Base-by-base conservation (phyloP, 495 filamentous ascomycete species). In the Hypomontagnella submonticulosa region DNA sequence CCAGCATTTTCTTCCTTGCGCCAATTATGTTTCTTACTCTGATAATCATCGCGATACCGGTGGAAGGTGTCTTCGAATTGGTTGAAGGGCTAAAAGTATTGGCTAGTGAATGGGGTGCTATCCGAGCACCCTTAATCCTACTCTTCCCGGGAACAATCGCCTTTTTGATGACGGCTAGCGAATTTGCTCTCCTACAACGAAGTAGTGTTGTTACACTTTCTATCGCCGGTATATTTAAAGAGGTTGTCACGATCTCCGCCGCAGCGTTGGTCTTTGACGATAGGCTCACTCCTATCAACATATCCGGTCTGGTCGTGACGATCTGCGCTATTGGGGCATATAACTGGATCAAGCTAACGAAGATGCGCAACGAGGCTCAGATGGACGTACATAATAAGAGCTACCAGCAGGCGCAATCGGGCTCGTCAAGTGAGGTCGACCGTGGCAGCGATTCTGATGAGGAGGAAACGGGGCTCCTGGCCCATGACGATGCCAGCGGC, bases 151-250 rank as follows among this genome's bases (percentile, higher is more conserved):
- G 96, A 4, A 77, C 86, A 10, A 89, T 99, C 23, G 96, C 96
- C 3, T 99, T 99, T 71, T 84, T 92, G 47, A 99, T 99, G 96
- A 97, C 95, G 32, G 85, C 92, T 0, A 92, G 92, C 43, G 96
- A 99, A 77, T 99, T 98, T 69, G 94, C 96, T 43, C 84, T 99
- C 27, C 83, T 99, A 41, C 89, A 97, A 81, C 92, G 96, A 32
- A 98, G 93, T 4, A 93, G 89, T 4, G 96, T 99, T 51, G 96
- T 99, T 46, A 98, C 96, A 0, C 84, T 99, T 47, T 93, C 89
- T 49, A 97, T 99, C 55, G 96, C 93, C 64, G 96, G 96, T 46
- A 99, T 98, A 51, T 98, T 99, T 83, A 99, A 99, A 77, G 96
- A 99, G 78, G 96, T 97, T 9, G 88, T 99, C 51, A 99, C 96